Conservation (phyloP, 164 flowering plant genomes). For the Cinnamomum micranthum region DNA sequence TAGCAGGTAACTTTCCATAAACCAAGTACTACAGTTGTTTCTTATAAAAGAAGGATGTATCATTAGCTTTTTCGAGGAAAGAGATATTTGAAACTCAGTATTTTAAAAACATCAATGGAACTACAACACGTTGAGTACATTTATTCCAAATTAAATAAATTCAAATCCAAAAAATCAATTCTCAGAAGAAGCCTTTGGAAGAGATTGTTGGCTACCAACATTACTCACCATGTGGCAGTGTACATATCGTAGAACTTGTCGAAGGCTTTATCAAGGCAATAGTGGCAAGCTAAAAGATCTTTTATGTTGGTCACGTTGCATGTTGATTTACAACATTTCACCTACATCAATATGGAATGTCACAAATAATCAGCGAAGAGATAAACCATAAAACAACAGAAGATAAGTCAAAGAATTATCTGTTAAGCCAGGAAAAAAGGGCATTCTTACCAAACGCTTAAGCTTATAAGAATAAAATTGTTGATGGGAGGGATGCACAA, state of each 20-base stretch:
- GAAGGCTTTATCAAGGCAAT: slow-evolving; percentile 82
- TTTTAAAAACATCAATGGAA: not conserved
- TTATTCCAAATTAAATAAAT: not conserved
- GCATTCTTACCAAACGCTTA: slow-evolving; percentile 64
- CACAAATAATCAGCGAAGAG: not conserved
- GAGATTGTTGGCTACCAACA: not conserved
- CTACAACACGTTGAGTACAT: not conserved
- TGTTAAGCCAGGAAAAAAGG: not conserved
- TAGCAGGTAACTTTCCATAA: no score
- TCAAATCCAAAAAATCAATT: no score
- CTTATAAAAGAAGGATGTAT: no score
- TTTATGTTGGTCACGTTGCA: slow-evolving; percentile 73
- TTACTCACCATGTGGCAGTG: slow-evolving; percentile 76
- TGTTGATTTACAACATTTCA: slow-evolving; percentile 88
- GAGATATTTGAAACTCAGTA: not conserved
- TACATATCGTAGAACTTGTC: slow-evolving; percentile 89
- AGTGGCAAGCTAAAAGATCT: slow-evolving; percentile 80
- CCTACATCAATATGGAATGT: slow-evolving; percentile 32
- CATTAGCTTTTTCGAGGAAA: not conserved
- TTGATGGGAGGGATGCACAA: slow-evolving; percentile 49
- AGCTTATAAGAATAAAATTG: slow-evolving; percentile 77
- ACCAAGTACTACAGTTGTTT: not conserved
- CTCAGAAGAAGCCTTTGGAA: not conserved
- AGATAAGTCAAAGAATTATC: not conserved
- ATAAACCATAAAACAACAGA: not conserved